These are phyloP conservation scores for Botrytis byssoidea DNA, from an alignment of 2,329 filamentous ascomycete genomes.

Conservation along the genomic window DNA sequence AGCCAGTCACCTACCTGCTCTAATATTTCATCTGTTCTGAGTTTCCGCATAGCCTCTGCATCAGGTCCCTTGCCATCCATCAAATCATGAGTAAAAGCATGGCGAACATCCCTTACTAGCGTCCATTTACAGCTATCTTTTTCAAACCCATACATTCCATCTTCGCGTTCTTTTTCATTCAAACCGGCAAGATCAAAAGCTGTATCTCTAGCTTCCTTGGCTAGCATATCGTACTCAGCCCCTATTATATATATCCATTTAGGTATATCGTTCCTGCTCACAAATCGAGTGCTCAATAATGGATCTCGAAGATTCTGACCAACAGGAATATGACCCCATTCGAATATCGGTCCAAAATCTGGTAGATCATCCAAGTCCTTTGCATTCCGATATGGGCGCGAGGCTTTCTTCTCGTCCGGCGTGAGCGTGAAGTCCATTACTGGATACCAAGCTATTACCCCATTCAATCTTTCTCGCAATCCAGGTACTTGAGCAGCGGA, in stretches of 20 bases:
- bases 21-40: conserved; percentile 22
- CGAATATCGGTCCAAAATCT: conserved; percentile 28
- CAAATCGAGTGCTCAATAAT: conserved; percentile 31
- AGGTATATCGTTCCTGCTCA: conserved; percentile 29
- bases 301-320: conserved; percentile 34
- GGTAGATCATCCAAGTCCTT: conserved; percentile 26
- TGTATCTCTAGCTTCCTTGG: conserved; percentile 25
- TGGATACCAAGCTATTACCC: conserved; percentile 47
- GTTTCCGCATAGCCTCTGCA: conserved; percentile 22
- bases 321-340: conserved; percentile 31
- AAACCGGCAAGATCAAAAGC: conserved; percentile 26
- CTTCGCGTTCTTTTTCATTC: conserved; percentile 17
- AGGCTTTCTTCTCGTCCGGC: conserved; percentile 35
- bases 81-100: conserved; percentile 30
- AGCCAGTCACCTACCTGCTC: conserved; percentile 28
- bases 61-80: conserved; percentile 24
- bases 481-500: conserved; percentile 43
- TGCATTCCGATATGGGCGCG: conserved; percentile 39
- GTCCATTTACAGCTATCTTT: conserved; percentile 28
- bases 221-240: conserved; percentile 29
- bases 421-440: conserved; percentile 44
- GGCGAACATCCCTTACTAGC: conserved; percentile 25
- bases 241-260: conserved; percentile 27
- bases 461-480: conserved; percentile 39
- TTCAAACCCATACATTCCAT: conserved; percentile 25